Conservation (phyloP, 2,329 filamentous ascomycete genomes). For the Xylariaceae sp. region DNA sequence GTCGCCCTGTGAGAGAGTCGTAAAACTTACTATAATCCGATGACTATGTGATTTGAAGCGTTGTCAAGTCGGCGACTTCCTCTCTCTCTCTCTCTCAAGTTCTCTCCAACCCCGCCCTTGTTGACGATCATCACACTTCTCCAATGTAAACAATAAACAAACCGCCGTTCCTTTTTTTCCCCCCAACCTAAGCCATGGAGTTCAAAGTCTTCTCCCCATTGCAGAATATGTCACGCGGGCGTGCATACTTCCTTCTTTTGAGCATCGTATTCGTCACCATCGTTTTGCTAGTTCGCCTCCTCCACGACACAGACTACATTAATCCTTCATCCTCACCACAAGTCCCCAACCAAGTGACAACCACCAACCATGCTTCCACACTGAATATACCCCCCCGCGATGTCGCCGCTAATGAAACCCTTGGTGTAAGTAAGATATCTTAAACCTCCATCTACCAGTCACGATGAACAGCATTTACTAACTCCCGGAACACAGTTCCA, state of each 20-base stretch:
- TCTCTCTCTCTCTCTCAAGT: not conserved
- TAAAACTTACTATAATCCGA: not conserved
- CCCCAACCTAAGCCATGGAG: not conserved
- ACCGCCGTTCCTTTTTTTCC: not conserved
- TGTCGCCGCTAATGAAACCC: not conserved
- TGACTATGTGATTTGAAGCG: not conserved
- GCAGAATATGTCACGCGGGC: not conserved
- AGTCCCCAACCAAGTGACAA: too few species aligned
- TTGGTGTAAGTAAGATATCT: slow-evolving; percentile 1
- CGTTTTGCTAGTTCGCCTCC: not conserved
- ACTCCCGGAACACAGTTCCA: not conserved
- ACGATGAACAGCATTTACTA: not conserved
- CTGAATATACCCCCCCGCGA: not conserved
- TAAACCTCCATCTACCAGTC: too few species aligned
- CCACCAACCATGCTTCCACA: not conserved
- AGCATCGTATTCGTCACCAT: not conserved
- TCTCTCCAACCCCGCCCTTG: not conserved
- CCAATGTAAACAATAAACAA: not conserved
- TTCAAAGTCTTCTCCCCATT: not conserved
- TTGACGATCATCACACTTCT: not conserved
- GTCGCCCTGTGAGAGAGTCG: not conserved
- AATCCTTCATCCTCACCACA: too few species aligned
- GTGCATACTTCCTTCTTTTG: not conserved
- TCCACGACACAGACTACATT: not conserved
- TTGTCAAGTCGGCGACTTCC: not conserved